A percentile compares a stretch with the other conserved stretches of the same genome.
Conservation (phyloP, 2,329 filamentous ascomycete genomes). For the Colletotrichum sp. region DNA sequence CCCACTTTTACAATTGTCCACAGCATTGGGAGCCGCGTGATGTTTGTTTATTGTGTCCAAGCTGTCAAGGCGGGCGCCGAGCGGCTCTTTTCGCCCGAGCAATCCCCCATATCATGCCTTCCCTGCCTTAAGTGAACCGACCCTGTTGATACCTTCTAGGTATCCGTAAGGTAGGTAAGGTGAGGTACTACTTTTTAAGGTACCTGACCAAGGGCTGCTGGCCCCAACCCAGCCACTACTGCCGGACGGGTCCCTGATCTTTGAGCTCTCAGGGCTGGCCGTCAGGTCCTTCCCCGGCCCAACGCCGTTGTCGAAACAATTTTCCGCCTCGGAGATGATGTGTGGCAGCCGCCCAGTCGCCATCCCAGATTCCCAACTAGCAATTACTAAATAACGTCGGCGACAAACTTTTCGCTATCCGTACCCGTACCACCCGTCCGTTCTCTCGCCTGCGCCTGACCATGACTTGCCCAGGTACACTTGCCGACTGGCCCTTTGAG, state of each 20-base stretch:
- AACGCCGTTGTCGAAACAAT: background rate
- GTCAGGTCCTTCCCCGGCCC: background rate
- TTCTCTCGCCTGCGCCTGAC: background rate
- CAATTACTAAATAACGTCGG: background rate
- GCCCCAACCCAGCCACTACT: background rate
- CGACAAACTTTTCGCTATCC: background rate
- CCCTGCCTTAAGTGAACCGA: background rate
- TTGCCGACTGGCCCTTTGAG: background rate
- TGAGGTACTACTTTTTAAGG: no score
- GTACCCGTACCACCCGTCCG: background rate
- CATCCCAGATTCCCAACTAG: background rate
- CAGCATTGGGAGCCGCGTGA: background rate
- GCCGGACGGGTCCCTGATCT: constrained; percentile 1
- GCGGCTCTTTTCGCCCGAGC: background rate
- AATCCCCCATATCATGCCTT: background rate
- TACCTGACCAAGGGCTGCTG: background rate
- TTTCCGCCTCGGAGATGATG: background rate
- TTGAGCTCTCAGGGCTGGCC: background rate
- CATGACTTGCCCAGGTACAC: background rate
- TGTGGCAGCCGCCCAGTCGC: background rate
- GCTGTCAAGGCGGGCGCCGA: background rate
- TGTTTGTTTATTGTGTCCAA: background rate
- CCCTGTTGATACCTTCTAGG: background rate
- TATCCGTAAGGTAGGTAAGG: no score
- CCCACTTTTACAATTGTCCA: background rate